Conservation (phyloP, 208 protist species). For the Tritrichomonas musculus region DNA sequence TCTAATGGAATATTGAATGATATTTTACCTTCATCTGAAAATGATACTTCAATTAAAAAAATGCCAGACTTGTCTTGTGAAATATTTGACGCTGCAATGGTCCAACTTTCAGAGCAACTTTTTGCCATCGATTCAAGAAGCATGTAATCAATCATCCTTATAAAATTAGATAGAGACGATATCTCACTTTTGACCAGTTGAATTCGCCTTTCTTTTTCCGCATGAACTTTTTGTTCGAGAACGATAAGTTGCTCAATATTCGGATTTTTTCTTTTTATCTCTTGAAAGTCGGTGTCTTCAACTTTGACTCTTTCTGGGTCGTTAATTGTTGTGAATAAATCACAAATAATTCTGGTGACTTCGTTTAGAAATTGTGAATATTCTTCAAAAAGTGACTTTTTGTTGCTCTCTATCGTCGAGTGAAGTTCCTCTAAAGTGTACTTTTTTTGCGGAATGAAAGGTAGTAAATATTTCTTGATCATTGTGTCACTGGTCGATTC, state of each 20-base stretch:
- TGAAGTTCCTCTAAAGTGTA: not conserved
- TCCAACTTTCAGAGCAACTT: not conserved
- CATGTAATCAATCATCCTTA: slow-evolving; percentile 4
- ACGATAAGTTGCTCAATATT: slow-evolving; percentile 26
- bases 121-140: not conserved
- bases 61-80: not conserved
- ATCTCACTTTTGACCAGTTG: not conserved
- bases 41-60: not conserved
- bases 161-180: not conserved
- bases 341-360: not conserved
- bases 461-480: slow-evolving; percentile 15
- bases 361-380: not conserved
- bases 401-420: not conserved
- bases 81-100: not conserved
- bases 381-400: not conserved
- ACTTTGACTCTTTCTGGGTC: not conserved
- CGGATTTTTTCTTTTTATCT: slow-evolving; percentile 13
- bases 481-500: not conserved
- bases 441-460: not conserved
- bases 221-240: not conserved
- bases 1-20: not conserved
- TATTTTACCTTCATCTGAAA: not conserved
- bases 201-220: not conserved
- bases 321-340: not conserved
- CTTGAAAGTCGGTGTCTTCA: not conserved